These are phyloP conservation scores for Digitaria exilis DNA, from an alignment of 202 grass and related monocot genomes.

Conservation along the genomic window DNA sequence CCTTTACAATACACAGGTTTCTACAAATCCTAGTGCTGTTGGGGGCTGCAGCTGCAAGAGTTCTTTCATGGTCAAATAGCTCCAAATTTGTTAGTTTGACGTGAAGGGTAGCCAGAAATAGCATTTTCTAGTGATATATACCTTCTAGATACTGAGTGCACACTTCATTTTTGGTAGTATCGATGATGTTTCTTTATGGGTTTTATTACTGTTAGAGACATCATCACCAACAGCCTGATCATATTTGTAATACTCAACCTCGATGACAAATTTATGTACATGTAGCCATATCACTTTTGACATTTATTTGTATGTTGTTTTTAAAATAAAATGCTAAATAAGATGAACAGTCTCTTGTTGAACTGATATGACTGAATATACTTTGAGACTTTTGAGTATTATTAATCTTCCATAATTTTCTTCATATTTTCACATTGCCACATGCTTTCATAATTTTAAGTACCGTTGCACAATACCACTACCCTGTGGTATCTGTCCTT, in stretches of 20 bases:
- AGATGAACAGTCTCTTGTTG: background rate
- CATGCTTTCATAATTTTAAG: background rate
- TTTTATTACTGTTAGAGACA: conserved; percentile 8
- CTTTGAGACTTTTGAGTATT: background rate
- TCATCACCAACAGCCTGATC: conserved; percentile 26
- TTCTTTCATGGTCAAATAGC: conserved; percentile 90
- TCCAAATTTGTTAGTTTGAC: conserved; percentile 32
- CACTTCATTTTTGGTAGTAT: conserved; percentile 18
- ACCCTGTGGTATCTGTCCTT: background rate
- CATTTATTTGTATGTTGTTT: background rate
- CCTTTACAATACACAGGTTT: conserved; percentile 49
- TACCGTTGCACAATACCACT: background rate
- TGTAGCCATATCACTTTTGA: background rate
- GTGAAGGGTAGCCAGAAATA: conserved; percentile 26
- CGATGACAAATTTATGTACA: conserved; percentile 25
- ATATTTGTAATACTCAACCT: background rate
- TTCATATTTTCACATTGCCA: background rate
- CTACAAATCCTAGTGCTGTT: conserved; percentile 76
- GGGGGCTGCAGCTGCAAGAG: conserved; percentile 90
- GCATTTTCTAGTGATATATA: conserved; percentile 20
- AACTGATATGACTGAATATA: conserved; percentile 17
- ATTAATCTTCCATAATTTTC: background rate
- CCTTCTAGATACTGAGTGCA: conserved; percentile 3
- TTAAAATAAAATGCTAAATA: conserved; percentile 17
- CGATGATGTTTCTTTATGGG: background rate